These are phyloP conservation scores for Fragaria vesca DNA, from an alignment of 306 rosid genomes.

Conservation along the genomic window DNA sequence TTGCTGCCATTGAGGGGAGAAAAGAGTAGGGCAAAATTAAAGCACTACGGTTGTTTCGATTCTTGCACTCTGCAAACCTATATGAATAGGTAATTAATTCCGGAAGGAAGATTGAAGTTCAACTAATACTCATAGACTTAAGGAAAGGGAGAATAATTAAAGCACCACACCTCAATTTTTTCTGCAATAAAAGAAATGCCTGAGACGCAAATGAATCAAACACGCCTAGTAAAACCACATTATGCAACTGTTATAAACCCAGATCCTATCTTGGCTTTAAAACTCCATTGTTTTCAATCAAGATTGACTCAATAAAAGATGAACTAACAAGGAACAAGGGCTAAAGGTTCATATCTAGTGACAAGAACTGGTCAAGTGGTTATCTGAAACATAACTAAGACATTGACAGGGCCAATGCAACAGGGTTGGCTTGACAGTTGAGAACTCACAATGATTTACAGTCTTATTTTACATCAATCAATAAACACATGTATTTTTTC, in stretches of 20 bases:
- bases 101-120: conserved; percentile 16
- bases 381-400: not conserved
- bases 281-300: conserved; percentile 19
- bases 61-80: conserved; percentile 99
- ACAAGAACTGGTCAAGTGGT: not conserved
- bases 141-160: not conserved
- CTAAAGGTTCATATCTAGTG: not conserved
- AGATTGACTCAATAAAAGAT: not conserved
- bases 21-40: conserved; percentile 72
- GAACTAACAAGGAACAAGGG: not conserved
- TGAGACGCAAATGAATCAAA: not conserved
- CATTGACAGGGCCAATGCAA: not conserved
- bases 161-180: not conserved
- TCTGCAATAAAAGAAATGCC: not conserved
- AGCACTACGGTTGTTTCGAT: conserved; percentile 75
- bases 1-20: conserved; percentile 77
- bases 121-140: not conserved
- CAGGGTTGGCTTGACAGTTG: not conserved
- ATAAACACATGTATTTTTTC: not conserved
- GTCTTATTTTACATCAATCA: not conserved
- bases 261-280: not conserved
- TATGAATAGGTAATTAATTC: conserved; percentile 19
- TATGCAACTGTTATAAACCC: not conserved
- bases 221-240: not conserved
- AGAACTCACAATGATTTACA: not conserved